Conservation (phyloP, 352 stramenopile species). For the Discostella stelligera region DNA sequence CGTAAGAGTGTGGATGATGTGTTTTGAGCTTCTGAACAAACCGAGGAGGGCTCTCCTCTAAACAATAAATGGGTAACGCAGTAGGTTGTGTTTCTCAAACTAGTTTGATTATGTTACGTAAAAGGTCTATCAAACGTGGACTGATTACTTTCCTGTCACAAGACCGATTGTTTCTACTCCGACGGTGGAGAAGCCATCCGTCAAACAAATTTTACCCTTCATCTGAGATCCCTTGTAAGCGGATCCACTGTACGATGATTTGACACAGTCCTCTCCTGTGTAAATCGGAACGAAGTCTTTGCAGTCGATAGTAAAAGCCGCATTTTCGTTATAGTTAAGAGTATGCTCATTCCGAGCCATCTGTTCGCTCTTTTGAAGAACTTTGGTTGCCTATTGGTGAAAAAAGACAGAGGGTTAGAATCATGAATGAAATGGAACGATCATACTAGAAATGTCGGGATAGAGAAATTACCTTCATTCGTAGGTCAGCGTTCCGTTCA, state of each 20-base stretch:
- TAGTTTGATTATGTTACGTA: background rate
- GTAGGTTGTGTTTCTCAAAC: background rate
- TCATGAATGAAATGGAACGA: background rate
- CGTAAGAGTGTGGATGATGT: constrained; percentile 41
- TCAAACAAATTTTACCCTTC: constrained; percentile 89
- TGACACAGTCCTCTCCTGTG: constrained; percentile 84
- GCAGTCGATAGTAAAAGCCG: constrained; percentile 94
- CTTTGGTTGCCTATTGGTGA: constrained; percentile 85
- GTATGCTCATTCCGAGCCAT: constrained; percentile 97
- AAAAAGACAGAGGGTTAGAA: background rate
- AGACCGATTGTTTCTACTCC: constrained; percentile 94
- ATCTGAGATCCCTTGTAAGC: constrained; percentile 86
- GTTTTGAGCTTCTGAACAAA: background rate
- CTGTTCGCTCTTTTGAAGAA: constrained; percentile 98
- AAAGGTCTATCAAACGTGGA: background rate
- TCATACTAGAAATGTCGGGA: background rate
- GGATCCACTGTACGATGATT: constrained; percentile 94
- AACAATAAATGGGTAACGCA: background rate
- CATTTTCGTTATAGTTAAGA: constrained; percentile 96
- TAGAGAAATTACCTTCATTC: constrained; percentile 83
- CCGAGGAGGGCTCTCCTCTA: background rate
- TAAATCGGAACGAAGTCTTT: constrained; percentile 95
- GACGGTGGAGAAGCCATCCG: constrained; percentile 90
- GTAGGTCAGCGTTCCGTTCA: constrained; percentile 91
- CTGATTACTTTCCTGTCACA: constrained; percentile 81